Evolutionary conservation across 2,329 filamentous ascomycete species (phyloP), one percentile per base, ranked within the genome.

Genomic region (Trichoderma simmonsii): DNA sequence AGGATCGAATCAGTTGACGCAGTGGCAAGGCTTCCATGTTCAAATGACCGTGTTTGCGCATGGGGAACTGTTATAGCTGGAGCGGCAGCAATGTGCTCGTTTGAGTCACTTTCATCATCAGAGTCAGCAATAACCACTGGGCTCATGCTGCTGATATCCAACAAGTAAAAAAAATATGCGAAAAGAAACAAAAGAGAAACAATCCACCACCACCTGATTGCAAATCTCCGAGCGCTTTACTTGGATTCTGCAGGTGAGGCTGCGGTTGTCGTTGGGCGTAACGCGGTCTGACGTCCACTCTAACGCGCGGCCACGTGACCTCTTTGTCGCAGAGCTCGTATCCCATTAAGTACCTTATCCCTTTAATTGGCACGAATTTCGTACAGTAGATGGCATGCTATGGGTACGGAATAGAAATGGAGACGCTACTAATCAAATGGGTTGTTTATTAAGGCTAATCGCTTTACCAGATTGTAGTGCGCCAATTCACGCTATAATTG

Each of bases 1-100:
- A 86, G 84, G 0, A 80, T 81, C 1, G 82, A 81, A 71, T 87
- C 84, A 1, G 86, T 87, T 18, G 85, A 87, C 26, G 77, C 79
- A 7, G 82, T 81, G 48, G 76, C 76, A 70, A 76, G 75, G 71
- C 79, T 79, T 75, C 73, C 73, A 68, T 70, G 72, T 15, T 77
- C 78, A 11, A 76, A 77, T 21, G 76, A 78, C 30, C 75, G 74
- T 34, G 72, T 74, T 24, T 36, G 62, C 39, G 70, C 59, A 54
- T 70, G 59, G 36, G 51, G 59, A 51, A 43, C 63, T 60, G 65
- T 62, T 63, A 59, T 70, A 60, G 61, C 72, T 15, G 69, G 64
- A 56, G 56, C 75, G 32, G 75, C 73, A 11, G 76, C 75, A 62
- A 68, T 76, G 70, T 75, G 75, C 65, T 73, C 73, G 26, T 57